phyloP scores from a whole-genome alignment of 257 asterid genomes.

The Solanum pimpinellifolium region DNA sequence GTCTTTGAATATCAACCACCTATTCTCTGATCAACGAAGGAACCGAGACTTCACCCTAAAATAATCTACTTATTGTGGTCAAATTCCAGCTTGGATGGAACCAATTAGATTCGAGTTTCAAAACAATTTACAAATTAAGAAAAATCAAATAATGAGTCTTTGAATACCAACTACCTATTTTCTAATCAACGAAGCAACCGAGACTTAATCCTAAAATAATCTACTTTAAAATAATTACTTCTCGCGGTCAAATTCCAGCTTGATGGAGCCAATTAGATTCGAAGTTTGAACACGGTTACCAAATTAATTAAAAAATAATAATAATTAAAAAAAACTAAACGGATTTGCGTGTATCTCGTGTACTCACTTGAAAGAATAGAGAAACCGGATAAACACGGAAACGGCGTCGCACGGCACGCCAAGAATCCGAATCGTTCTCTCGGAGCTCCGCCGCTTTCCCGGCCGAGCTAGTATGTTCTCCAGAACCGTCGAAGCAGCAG shows the following conservation, averaged over 20 bases:
- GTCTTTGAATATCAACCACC: not conserved
- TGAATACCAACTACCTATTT: not conserved
- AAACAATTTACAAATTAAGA: not conserved
- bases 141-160: not conserved
- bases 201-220: not conserved
- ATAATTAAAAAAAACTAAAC: not conserved
- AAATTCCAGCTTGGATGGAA: not conserved
- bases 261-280: not conserved
- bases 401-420: constrained; percentile 96
- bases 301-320: not conserved
- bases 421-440: constrained; percentile 40
- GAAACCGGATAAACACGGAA: constrained; percentile 45
- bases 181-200: not conserved
- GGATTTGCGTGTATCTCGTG: constrained; percentile 8
- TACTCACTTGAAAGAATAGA: constrained; percentile 64
- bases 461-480: constrained; percentile 67
- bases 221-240: not conserved
- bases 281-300: not conserved
- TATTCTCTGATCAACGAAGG: not conserved
- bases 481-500: constrained; percentile 71
- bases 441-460: constrained; percentile 38
- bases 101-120: not conserved
- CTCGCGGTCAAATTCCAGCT: not conserved
- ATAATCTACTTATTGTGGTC: not conserved
- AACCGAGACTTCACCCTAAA: not conserved